phyloP scores from a whole-genome alignment of 192 early-diverging fungal species.

The Spinellus fusiger region DNA sequence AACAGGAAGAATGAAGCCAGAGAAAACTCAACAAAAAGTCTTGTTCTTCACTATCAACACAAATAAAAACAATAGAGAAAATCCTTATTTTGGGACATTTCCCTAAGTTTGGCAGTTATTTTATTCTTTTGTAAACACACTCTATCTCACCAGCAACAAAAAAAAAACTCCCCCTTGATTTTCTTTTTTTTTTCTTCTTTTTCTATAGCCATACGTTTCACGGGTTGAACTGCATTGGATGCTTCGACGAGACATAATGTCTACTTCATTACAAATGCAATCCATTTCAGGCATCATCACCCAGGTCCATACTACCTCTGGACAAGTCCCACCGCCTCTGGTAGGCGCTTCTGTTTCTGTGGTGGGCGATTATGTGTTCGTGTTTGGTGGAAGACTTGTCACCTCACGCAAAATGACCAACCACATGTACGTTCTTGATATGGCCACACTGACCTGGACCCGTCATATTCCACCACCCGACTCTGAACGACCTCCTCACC shows the following conservation, averaged over 20 bases:
- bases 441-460: slow-evolving; percentile 58
- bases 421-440: slow-evolving; percentile 61
- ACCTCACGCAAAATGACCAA: slow-evolving; percentile 67
- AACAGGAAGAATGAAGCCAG: too few species aligned
- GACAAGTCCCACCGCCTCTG: slow-evolving; percentile 71
- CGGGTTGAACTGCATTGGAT: not conserved
- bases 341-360: slow-evolving; percentile 70
- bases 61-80: too few species aligned
- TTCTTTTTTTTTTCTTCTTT: too few species aligned
- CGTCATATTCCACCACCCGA: slow-evolving; percentile 31
- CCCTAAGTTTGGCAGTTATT: too few species aligned
- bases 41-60: too few species aligned
- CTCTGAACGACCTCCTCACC: slow-evolving; percentile 38
- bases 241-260: slow-evolving; percentile 28
- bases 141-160: too few species aligned
- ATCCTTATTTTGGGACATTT: too few species aligned
- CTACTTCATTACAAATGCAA: slow-evolving; percentile 30
- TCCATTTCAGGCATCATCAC: slow-evolving; percentile 50
- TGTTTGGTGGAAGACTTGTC: slow-evolving; percentile 70
- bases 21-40: too few species aligned
- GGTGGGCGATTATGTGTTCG: slow-evolving; percentile 53
- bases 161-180: too few species aligned
- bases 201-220: too few species aligned
- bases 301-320: slow-evolving; percentile 41
- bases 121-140: too few species aligned